Percentiles rank a stretch among this genome's conserved stretches.
These are phyloP conservation scores for Coniosporium tulheliwenetii DNA, from an alignment of 2,329 filamentous ascomycete genomes.

Conservation along the genomic window DNA sequence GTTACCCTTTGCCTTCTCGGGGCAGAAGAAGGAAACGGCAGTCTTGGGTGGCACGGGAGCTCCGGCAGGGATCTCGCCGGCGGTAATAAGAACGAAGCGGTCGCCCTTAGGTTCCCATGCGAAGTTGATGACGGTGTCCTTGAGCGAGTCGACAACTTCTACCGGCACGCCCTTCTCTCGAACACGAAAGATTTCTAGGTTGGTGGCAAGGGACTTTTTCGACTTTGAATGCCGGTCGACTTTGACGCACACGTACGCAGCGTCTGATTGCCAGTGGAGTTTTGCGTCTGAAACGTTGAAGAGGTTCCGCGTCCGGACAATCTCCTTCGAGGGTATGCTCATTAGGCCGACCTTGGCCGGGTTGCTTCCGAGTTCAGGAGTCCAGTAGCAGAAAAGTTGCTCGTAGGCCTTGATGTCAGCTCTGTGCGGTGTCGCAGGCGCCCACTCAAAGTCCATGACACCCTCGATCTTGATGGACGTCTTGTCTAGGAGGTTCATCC, in stretches of 20 bases:
- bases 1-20: conserved; percentile 78
- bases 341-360: conserved; percentile 94
- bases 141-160: conserved; percentile 93
- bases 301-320: conserved; percentile 85
- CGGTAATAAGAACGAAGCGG: conserved; percentile 93
- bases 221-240: conserved; percentile 98
- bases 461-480: conserved; percentile 91
- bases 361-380: conserved; percentile 93
- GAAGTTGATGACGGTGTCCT: conserved; percentile 98
- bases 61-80: conserved; percentile 62
- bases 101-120: conserved; percentile 98
- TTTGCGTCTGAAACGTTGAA: conserved; percentile 98
- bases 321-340: conserved; percentile 87
- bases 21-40: conserved; percentile 87
- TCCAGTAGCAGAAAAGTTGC: conserved; percentile 97
- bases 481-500: conserved; percentile 84
- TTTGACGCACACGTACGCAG: conserved; percentile 90
- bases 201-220: conserved; percentile 94
- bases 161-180: conserved; percentile 96
- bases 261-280: conserved; percentile 96
- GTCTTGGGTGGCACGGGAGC: conserved; percentile 87
- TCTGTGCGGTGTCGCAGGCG: conserved; percentile 64
- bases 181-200: conserved; percentile 95
- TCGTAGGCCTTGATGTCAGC: conserved; percentile 85
- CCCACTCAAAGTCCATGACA: conserved; percentile 97